Base-by-base conservation (phyloP, 371 early-diverging fungal species). In the Apophysomyces trapeziformis region DNA sequence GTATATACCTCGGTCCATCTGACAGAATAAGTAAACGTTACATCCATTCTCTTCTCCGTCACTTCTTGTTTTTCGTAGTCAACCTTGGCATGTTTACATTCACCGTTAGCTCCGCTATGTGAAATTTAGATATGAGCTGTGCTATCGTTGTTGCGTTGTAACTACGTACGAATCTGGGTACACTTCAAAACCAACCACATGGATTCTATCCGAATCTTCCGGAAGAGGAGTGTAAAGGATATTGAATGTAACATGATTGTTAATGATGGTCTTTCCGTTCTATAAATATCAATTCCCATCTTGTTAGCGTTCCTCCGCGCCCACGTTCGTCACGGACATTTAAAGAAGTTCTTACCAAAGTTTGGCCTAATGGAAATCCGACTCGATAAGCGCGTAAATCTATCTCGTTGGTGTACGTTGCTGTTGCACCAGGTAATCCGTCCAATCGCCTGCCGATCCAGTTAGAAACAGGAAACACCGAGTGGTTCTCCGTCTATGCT, bases 331-430 rank as follows among this genome's bases (percentile, higher is more conserved):
- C 36, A 14, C 14, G 12, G 37, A 44, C 26, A 38, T 50, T 64
- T 45, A 43, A 26, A 38, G 60, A 21, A 45, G 13, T 13, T 61
- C 57, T 62, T 71, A 75, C 75, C 59, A 67, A 58, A 57, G 68
- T 54, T 35, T 69, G 79, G 35, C 83, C 83, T 14, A 82, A 69
- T 32, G 83, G 83, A 62, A 78, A 82, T n/a, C 83, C 83, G 58
- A 72, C 68, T 41, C 77, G 68, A 64, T 82, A 82, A 21, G 72
- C 74, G 35, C 76, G 75, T 39, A 76, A 76, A 37, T 73, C 76
- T 36, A 76, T 68, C 66, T 82, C 78, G 63, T 79, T 82, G 9
- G 83, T 79, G 63, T 82, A 82, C 14, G 80, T 79, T 9, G 79
- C 83, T 36, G 83, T 82, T 56, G 75, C 78, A 8, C 83, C 74